Conservation (phyloP, 768 basidiomycete species). For the Calocera cornea region DNA sequence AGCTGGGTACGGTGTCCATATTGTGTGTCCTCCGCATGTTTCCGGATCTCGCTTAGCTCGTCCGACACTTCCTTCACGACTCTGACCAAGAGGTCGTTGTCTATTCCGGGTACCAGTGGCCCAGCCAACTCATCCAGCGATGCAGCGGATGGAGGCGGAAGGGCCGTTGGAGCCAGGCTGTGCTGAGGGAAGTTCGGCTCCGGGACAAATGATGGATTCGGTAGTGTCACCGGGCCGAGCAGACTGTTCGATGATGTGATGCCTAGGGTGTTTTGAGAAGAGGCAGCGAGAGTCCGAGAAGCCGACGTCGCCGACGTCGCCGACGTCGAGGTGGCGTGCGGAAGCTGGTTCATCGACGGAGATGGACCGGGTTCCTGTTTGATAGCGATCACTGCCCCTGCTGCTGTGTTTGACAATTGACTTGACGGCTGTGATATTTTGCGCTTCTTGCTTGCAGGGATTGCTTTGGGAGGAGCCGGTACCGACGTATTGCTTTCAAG, state of each 20-base stretch:
- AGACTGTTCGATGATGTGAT: background rate
- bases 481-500: background rate
- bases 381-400: background rate
- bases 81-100: background rate
- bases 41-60: background rate
- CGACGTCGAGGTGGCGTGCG: background rate
- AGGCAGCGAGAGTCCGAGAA: background rate
- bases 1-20: background rate
- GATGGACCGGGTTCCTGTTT: background rate
- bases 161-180: background rate
- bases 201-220: background rate
- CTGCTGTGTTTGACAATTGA: background rate
- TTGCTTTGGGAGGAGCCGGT: background rate
- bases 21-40: background rate
- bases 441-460: background rate
- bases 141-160: background rate
- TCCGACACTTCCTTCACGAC: background rate
- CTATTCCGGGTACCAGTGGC: background rate
- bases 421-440: background rate
- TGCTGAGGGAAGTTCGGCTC: background rate
- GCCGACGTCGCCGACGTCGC: too few species aligned
- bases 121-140: background rate
- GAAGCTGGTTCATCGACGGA: background rate
- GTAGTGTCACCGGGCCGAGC: background rate
- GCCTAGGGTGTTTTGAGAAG: background rate